Conservation (phyloP, 140 eudicot species). For the Anethum foeniculum region DNA sequence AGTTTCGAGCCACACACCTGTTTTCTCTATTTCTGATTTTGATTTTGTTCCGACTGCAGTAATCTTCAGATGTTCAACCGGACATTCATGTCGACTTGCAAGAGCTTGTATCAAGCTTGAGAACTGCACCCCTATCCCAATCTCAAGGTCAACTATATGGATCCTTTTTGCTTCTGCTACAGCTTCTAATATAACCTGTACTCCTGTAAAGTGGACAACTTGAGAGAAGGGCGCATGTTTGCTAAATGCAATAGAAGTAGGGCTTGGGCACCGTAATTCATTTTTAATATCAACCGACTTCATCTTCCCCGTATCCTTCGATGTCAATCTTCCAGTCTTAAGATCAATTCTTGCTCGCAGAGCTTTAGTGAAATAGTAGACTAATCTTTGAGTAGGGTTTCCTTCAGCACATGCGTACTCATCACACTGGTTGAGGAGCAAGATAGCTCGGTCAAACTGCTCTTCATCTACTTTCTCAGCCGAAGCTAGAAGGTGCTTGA, state of each 20-base stretch:
- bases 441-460: conserved; percentile 18
- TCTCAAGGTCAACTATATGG: conserved; percentile 31
- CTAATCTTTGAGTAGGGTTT: conserved; percentile 22
- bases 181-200: conserved; percentile 25
- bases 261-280: neutral
- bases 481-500: conserved; percentile 25
- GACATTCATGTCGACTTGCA: conserved; percentile 12
- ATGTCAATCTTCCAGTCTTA: conserved; percentile 12
- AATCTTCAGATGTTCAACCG: conserved; percentile 26
- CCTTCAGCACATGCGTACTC: conserved; percentile 11
- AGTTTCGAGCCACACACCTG: conserved; percentile 9
- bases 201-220: conserved; percentile 21
- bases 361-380: conserved; percentile 24
- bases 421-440: conserved; percentile 19
- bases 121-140: conserved; percentile 15
- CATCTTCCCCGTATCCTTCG: neutral
- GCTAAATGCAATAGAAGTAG: conserved; percentile 2
- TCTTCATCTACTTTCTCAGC: conserved; percentile 27
- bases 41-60: conserved; percentile 24
- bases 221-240: conserved; percentile 16
- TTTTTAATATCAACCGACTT: neutral
- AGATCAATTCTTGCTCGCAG: conserved; percentile 20
- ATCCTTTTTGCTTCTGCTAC: conserved; percentile 15
- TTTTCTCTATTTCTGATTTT: conserved; percentile 14
- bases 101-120: conserved; percentile 29